Conservation (phyloP, 176 grass and related monocot species). For the Pontederia paniculata region DNA sequence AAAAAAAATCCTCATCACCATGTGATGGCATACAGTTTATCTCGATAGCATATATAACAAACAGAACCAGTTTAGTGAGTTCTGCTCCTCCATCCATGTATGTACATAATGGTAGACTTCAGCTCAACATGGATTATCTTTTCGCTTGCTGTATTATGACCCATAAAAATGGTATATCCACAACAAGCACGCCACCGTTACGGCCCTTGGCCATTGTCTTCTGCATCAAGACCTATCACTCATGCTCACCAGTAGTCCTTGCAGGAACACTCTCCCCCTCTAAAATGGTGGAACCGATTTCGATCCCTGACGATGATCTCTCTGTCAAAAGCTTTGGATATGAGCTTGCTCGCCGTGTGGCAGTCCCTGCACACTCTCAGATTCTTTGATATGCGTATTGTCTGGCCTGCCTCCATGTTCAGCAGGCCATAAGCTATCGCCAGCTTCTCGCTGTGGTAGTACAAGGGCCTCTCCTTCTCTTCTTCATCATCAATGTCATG, state of each 20-base stretch:
- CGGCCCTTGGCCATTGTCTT: too few species aligned
- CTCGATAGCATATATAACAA: too few species aligned
- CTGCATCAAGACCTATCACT: too few species aligned
- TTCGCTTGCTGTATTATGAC: too few species aligned
- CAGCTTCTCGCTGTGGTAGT: slow-evolving; percentile 85
- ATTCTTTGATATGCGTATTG: slow-evolving; percentile 55
- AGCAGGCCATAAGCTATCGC: slow-evolving; percentile 68
- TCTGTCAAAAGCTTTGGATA: slow-evolving; percentile 44
- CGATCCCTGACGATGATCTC: slow-evolving; percentile 72
- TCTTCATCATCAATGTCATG: slow-evolving; percentile 34
- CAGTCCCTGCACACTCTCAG: slow-evolving; percentile 64
- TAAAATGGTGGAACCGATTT: slow-evolving; percentile 76
- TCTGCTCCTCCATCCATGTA: too few species aligned
- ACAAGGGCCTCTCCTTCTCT: slow-evolving; percentile 39
- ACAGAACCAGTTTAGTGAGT: too few species aligned
- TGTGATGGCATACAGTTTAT: too few species aligned
- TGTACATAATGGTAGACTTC: too few species aligned
- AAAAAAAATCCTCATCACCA: too few species aligned
- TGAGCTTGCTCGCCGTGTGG: slow-evolving; percentile 45
- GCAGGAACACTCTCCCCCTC: slow-evolving; percentile 56
- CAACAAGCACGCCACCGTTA: too few species aligned
- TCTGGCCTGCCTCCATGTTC: slow-evolving; percentile 25
- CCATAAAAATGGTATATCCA: too few species aligned
- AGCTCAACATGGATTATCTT: too few species aligned
- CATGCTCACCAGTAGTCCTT: slow-evolving; percentile 62